Evolutionary conservation across 2,329 filamentous ascomycete genomes (phyloP), one percentile per base, ranked within the genome.

Genomic region (Karstenula rhodostoma): DNA sequence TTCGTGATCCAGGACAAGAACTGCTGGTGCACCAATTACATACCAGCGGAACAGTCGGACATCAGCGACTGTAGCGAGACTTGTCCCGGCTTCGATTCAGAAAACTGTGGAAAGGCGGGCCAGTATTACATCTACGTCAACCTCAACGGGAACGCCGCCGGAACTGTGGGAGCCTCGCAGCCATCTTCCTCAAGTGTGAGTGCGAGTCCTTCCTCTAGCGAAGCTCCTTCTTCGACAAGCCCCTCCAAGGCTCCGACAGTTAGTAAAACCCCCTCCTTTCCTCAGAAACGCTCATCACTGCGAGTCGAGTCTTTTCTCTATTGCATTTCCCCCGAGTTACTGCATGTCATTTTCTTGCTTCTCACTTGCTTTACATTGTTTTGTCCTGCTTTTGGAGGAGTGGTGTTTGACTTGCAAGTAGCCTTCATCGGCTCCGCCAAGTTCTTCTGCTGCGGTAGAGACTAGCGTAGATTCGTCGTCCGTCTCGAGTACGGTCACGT

Each of bases 1-100:
- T 90, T 89, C 65, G 81, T 94, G 50, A 80, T 93, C 1, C 85
- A 92, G 67, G 83, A 78, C 17, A 80, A 86, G 33, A 77, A 83
- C 54, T 94, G 91, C 73, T 94, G 90, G 90, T 94, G 91, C 74
- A 89, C 89, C 40, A 85, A 93, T 73, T 88, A 88, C 69, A 82
- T 83, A 2, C 91, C 91, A 9, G 73, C 73, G 22, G 67, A 77
- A 6, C 77, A 79, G 60, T 56, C 68, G n/a, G 67, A 74, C 58
- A 67, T 74, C 23, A 65, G 67, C 63, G 80, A 80, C 52, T 94
- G 91, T 77, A 77, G 83, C 65, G 75, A 74, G 0, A 53, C 77
- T 17, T 94, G 91, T 67, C 90, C 90, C 9, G 91, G 90, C n/a
- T 94, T 85, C 71, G 86, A 86, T 0, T 35, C 55, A 1, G 90